These are phyloP conservation scores for Schizonepeta tenuifolia DNA, from an alignment of 257 asterid genomes.

Conservation along the genomic window DNA sequence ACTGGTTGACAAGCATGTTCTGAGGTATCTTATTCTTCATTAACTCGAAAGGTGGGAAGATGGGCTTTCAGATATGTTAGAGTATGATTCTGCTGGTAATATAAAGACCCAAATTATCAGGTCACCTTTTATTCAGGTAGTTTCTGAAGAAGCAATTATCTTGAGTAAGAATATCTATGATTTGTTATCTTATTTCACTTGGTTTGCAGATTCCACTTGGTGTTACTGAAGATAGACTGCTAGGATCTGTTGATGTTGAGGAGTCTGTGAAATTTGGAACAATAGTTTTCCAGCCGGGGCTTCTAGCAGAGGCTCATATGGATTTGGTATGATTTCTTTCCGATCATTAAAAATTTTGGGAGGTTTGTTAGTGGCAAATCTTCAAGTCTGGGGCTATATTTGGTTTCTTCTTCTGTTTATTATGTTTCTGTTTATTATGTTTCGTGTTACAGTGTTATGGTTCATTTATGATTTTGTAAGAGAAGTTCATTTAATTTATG, in stretches of 20 bases:
- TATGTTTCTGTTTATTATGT: neutral
- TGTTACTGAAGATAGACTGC: slow-evolving; percentile 91
- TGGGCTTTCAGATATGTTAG: slow-evolving; percentile 62
- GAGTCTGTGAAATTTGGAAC: slow-evolving; percentile 97
- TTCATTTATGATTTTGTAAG: neutral
- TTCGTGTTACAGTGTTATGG: slow-evolving; percentile 2
- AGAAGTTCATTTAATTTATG: neutral
- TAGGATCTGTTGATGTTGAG: slow-evolving; percentile 98
- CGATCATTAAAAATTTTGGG: neutral
- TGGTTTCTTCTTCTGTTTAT: neutral
- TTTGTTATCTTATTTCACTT: slow-evolving; percentile 26
- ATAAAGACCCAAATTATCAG: slow-evolving; percentile 72
- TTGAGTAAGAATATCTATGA: slow-evolving; percentile 24
- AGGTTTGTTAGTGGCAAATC: neutral
- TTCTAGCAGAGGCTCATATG: slow-evolving; percentile 98
- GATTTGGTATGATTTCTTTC: neutral
- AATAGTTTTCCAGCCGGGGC: slow-evolving; percentile 97
- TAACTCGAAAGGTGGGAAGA: slow-evolving; percentile 86
- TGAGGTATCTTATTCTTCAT: slow-evolving; percentile 24
- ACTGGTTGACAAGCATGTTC: neutral
- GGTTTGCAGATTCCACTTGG: slow-evolving; percentile 90
- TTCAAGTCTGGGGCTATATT: neutral
- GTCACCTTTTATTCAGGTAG: slow-evolving; percentile 96
- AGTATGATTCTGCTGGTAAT: slow-evolving; percentile 75
- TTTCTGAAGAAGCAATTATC: slow-evolving; percentile 28